phyloP scores from a whole-genome alignment of 495 filamentous ascomycete species.

The Podospora fimiseda region DNA sequence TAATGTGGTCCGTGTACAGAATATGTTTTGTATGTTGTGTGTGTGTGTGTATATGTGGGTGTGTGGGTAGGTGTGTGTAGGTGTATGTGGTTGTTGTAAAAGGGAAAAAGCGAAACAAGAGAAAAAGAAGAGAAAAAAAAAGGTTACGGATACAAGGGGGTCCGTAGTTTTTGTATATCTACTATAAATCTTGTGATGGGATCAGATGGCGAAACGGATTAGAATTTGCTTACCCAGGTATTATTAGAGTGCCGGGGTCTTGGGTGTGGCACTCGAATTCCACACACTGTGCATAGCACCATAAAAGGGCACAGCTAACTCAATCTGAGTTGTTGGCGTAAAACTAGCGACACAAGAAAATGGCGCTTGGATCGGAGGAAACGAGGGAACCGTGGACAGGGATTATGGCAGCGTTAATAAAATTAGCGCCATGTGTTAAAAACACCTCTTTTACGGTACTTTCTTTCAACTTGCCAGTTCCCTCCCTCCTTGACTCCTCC shows the following conservation, averaged over 20 bases:
- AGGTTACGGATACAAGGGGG: too few relatives aligned
- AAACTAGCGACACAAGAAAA: constrained; percentile 10
- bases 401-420: constrained; percentile 11
- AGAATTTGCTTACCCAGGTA: neutral
- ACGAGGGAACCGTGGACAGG: constrained; percentile 5
- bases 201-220: too few relatives aligned
- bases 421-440: constrained; percentile 6
- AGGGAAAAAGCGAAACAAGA: too few relatives aligned
- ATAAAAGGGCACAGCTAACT: constrained; percentile 4
- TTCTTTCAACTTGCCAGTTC: neutral
- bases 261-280: neutral
- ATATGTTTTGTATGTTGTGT: too few relatives aligned
- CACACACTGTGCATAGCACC: constrained; percentile 1
- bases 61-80: too few relatives aligned
- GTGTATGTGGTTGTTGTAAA: too few relatives aligned
- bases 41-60: too few relatives aligned
- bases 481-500: neutral
- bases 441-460: neutral
- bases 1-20: too few relatives aligned
- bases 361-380: constrained; percentile 8
- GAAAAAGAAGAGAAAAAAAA: too few relatives aligned
- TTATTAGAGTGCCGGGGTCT: neutral
- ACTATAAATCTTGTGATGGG: too few relatives aligned
- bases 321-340: constrained; percentile 12
- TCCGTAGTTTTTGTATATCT: too few relatives aligned